Base-by-base conservation (phyloP, 1,284 basidiomycete species). In the Ganoderma leucocontextum region DNA sequence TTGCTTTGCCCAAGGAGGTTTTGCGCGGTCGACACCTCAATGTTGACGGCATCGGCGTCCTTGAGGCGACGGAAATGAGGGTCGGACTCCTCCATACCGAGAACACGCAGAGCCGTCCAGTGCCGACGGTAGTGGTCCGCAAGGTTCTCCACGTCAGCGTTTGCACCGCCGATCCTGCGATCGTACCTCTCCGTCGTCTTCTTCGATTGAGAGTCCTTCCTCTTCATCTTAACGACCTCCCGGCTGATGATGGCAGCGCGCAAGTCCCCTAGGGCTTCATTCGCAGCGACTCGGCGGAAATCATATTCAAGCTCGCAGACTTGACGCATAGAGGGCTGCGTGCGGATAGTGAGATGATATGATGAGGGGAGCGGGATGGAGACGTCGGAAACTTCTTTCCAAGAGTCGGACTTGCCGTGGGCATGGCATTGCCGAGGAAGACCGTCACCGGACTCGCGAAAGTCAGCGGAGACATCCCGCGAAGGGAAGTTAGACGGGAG, bases 61-160 rank as follows among this genome's bases (percentile, higher is more conserved):
- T 33, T 22, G 8, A 53, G 29, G 9, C 22, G 22, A 15, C 52
- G 52, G 15, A 53, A 17, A 17, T 12, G 22, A 9, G 52, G 52
- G 52, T 53, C 22, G 29, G 52, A 22, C 13, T 22, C 22, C 4
- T 3, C 22, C 52, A 53, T 25, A 13, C 22, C 52, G 8, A 53
- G 22, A 22, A 29, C 1, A 29, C 22, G 7, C n/a, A 53, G 15
- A 25, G 52, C 22, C 5, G 5, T 33, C 52, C 52, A 53, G 13
- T 53, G 52, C 13, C 52, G 52, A 12, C 52, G 52, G 13, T 53
- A 53, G 13, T 53, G 52, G 22, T 53, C 52, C 22, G 52, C 52
- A 29, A 25, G 52, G 10, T 53, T 22, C 4, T 22, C 22, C 2
- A 53, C 29, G 2, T 53, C 52, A 10, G 8, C 13, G 52, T 53